Conservation (phyloP, 345 rosid genomes). For the Hypericum androsaemum region DNA sequence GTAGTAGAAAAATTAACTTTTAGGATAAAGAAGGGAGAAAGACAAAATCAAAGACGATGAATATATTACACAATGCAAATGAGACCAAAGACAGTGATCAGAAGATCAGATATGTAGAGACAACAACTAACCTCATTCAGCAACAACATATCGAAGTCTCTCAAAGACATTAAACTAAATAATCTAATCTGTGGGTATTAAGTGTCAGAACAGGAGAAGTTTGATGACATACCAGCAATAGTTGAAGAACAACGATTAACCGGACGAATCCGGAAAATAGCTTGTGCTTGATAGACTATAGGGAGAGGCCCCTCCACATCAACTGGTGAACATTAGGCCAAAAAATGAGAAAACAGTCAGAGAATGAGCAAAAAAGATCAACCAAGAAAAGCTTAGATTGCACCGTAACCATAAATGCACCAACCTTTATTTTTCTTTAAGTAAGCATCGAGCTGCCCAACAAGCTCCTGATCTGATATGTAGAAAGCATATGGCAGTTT, state of each 20-base stretch:
- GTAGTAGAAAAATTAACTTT: too few species aligned
- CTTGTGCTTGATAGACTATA: conserved; percentile 94
- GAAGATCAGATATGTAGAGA: too few species aligned
- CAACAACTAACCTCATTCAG: too few species aligned
- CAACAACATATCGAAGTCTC: too few species aligned
- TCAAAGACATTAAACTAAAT: too few species aligned
- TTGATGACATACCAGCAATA: conserved; percentile 56
- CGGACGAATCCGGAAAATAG: conserved; percentile 82
- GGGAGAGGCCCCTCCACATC: conserved; percentile 88
- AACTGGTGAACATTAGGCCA: conserved; percentile 33
- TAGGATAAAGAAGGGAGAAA: too few species aligned
- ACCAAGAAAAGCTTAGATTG: neutral
- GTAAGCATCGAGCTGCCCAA: conserved; percentile 67
- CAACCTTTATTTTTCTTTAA: conserved; percentile 74
- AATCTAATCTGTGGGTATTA: too few species aligned
- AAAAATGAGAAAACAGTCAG: conserved; percentile 1
- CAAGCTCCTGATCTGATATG: conserved; percentile 75
- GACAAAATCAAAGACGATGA: too few species aligned
- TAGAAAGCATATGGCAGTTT: conserved; percentile 79
- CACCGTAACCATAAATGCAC: neutral
- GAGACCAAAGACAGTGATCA: too few species aligned
- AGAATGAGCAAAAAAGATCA: conserved; percentile 2
- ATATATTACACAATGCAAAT: too few species aligned
- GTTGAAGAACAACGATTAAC: conserved; percentile 83
- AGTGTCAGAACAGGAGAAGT: neutral